phyloP scores from a whole-genome alignment of 139 green algal species.

The Auxenochlorella pyrenoidosa region DNA sequence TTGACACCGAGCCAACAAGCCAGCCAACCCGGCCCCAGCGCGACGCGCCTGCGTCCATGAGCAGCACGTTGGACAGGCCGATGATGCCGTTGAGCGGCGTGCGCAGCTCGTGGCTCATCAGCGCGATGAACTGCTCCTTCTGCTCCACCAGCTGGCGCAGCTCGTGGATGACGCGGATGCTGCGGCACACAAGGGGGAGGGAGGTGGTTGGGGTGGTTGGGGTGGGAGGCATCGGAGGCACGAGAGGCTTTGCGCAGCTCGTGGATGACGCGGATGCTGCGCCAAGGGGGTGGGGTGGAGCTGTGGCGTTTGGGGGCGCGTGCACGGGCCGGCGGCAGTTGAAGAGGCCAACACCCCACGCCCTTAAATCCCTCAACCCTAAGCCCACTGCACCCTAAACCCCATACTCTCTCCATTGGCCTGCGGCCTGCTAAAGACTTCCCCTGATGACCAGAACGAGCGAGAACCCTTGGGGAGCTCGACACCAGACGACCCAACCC shows the following conservation, averaged over 20 bases:
- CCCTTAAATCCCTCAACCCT: too few relatives aligned
- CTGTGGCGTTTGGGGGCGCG: too few relatives aligned
- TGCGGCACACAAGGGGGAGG: background rate
- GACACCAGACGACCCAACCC: too few relatives aligned
- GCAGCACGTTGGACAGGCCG: constrained; percentile 51
- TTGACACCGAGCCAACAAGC: too few relatives aligned
- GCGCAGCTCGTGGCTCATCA: constrained; percentile 83
- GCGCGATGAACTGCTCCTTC: constrained; percentile 82
- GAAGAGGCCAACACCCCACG: too few relatives aligned
- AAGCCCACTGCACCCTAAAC: too few relatives aligned
- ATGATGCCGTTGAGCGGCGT: constrained; percentile 90
- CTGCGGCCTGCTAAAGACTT: too few relatives aligned
- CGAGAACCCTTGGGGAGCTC: too few relatives aligned
- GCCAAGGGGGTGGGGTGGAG: background rate
- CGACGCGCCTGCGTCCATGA: constrained; percentile 18
- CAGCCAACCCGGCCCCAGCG: background rate
- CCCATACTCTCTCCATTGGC: too few relatives aligned
- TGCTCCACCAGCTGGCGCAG: constrained; percentile 58
- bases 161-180: constrained; percentile 48
- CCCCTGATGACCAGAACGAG: too few relatives aligned
- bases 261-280: background rate
- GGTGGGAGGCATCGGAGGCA: background rate
- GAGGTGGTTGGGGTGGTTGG: background rate
- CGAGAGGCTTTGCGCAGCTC: background rate
- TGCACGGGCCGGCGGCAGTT: too few relatives aligned